Evolutionary conservation across 306 rosid genomes (phyloP).

Genomic region (Trichosanthes truncata): DNA sequence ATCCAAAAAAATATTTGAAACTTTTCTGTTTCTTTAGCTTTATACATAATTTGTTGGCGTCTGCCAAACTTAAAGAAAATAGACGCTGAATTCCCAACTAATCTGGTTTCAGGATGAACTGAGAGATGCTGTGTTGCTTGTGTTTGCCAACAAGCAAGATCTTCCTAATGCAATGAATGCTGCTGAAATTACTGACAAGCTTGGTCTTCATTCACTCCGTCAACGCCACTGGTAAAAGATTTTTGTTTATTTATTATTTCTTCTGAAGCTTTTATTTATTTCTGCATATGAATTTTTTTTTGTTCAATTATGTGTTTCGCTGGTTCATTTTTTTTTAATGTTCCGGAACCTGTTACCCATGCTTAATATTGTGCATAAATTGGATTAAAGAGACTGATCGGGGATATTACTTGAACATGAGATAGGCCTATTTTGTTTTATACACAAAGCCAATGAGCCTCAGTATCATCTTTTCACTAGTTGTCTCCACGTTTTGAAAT

Average conservation of each 20-base stretch:
- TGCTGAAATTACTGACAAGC: conserved; percentile 71
- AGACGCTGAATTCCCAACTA: conserved; percentile 11
- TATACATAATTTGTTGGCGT: background rate
- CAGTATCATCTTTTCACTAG: background rate
- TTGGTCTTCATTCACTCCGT: conserved; percentile 64
- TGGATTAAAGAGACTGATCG: background rate
- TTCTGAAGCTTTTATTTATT: background rate
- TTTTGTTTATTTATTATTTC: background rate
- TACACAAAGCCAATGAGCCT: background rate
- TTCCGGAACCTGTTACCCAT: background rate
- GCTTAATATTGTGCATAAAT: background rate
- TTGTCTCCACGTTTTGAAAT: background rate
- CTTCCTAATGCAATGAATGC: conserved; percentile 80
- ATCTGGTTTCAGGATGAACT: conserved; percentile 49
- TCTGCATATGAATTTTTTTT: background rate
- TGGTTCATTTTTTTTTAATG: background rate
- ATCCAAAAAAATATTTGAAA: background rate
- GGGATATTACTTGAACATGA: background rate
- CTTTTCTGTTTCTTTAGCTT: background rate
- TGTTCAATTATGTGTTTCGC: background rate
- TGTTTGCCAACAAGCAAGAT: conserved; percentile 73
- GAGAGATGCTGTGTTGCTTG: conserved; percentile 64
- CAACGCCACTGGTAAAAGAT: conserved; percentile 58
- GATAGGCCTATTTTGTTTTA: background rate
- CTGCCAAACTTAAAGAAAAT: background rate